Evolutionary conservation across 768 basidiomycete species (phyloP).

Genomic region (Tulasnella sp.): DNA sequence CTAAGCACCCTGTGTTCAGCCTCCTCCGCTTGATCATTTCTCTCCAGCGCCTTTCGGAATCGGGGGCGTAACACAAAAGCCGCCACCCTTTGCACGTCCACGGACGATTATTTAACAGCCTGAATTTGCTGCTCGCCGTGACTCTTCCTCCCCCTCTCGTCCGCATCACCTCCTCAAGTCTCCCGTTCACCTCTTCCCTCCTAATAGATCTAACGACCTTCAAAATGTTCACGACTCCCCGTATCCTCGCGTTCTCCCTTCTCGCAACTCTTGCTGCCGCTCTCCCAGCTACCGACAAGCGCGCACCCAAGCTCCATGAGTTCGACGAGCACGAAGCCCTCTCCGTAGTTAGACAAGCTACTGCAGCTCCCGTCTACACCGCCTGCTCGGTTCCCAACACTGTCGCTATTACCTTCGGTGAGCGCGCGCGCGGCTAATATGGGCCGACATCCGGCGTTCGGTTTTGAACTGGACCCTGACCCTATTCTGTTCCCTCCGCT

Average conservation of each 20-base stretch:
- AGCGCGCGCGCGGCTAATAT: not conserved
- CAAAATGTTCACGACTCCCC: not conserved
- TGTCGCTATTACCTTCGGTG: not conserved
- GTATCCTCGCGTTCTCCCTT: not conserved
- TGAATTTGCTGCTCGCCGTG: no score
- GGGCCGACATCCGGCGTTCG: not conserved
- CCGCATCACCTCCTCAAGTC: not conserved
- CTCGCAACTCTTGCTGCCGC: not conserved
- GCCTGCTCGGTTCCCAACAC: not conserved
- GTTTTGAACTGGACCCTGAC: slow-evolving; percentile 2
- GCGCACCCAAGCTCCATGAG: not conserved
- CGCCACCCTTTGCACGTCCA: no score
- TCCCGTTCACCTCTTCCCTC: not conserved
- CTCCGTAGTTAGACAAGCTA: not conserved
- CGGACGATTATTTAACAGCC: no score
- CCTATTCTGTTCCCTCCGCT: no score
- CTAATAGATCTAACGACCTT: not conserved
- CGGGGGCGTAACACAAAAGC: no score
- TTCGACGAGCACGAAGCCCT: not conserved
- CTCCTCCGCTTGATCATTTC: no score
- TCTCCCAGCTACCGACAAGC: not conserved
- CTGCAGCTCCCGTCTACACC: not conserved
- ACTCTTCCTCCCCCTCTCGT: not conserved
- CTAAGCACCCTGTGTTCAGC: no score
- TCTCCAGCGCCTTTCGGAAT: no score